Evolutionary conservation across 371 early-diverging fungal species (phyloP), one percentile per base, ranked within the genome.

Genomic region (Mucor plumbeus): DNA sequence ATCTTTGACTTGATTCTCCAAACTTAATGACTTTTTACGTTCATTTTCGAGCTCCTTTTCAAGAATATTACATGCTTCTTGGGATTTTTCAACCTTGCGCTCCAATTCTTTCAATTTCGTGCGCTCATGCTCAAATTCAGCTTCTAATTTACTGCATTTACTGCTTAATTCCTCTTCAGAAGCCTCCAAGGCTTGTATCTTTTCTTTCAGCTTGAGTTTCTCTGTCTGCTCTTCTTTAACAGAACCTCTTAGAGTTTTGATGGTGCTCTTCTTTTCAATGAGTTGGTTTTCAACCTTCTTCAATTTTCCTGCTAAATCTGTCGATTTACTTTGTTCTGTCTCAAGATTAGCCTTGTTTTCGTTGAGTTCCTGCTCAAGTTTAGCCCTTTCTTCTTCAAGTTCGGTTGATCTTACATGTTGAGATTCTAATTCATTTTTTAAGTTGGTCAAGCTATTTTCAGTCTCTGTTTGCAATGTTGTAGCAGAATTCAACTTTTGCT

Each of bases 41-140:
- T 62, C 57, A 2, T n/a, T 19, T 8, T 67, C 47, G 1, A 67
- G 38, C 11, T 36, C 15, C 17, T 60, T 53, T n/a, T 67, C 61
- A 33, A 67, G 38, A 3, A 26, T 26, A 26, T 1, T 26, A 3
- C 26, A 26, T 26, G 26, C 26, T 26, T 26, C 26, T 26, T 26
- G 26, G 26, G 26, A 26, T 15, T 48, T 35, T 13, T 31, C 43
- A 33, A 54, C 7, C 14, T 40, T 54, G 1, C 9, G 21, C 10
- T 43, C 35, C 15, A 67, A 43, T 5, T 54, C 38, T 14, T 15
- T 39, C 1, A 39, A 34, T 11, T 69, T 69, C 0, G 26, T 41
- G 15, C 41, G 48, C 14, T 69, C 64, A 7, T 41, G 26, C 14
- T 54, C 64, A 7, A 64, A 19, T 6, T 61, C 19, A 31, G 41